Evolutionary conservation across 495 filamentous ascomycete species (phyloP).

Genomic region (Penicillium riverlandense): DNA sequence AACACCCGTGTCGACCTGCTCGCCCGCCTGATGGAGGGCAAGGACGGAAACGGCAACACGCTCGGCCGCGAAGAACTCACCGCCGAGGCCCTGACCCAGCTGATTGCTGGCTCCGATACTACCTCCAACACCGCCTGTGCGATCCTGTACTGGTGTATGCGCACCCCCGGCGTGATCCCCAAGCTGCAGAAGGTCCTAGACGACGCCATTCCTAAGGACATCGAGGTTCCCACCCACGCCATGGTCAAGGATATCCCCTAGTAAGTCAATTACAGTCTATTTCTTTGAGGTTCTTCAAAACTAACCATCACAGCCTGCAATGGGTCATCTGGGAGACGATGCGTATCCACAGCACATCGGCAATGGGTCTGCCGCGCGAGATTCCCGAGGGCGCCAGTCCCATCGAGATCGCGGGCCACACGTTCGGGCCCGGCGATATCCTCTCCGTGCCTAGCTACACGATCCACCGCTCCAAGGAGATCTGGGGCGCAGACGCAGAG

Average conservation of each 20-base stretch:
- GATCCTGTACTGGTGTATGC: slow-evolving; percentile 67
- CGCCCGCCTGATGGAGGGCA: slow-evolving; percentile 77
- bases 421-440: slow-evolving; percentile 68
- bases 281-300: not conserved
- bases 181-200: slow-evolving; percentile 72
- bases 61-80: slow-evolving; percentile 75
- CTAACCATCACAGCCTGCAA: slow-evolving; percentile 41
- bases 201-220: slow-evolving; percentile 49
- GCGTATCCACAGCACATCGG: slow-evolving; percentile 82
- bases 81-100: slow-evolving; percentile 80
- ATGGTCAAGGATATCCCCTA: slow-evolving; percentile 72
- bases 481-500: slow-evolving; percentile 76
- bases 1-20: slow-evolving; percentile 71
- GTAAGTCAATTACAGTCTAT: slow-evolving; percentile 21
- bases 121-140: slow-evolving; percentile 88
- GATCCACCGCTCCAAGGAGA: slow-evolving; percentile 72
- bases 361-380: slow-evolving; percentile 78
- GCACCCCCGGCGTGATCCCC: slow-evolving; percentile 61
- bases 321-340: slow-evolving; percentile 84
- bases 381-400: slow-evolving; percentile 57
- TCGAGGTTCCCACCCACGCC: slow-evolving; percentile 61
- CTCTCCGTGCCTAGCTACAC: slow-evolving; percentile 82
- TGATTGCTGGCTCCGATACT: slow-evolving; percentile 87
- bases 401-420: slow-evolving; percentile 48
- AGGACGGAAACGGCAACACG: slow-evolving; percentile 67